phyloP scores from a whole-genome alignment of 108 stramenopile genomes.

The Mayamaea pseudoterrestris region DNA sequence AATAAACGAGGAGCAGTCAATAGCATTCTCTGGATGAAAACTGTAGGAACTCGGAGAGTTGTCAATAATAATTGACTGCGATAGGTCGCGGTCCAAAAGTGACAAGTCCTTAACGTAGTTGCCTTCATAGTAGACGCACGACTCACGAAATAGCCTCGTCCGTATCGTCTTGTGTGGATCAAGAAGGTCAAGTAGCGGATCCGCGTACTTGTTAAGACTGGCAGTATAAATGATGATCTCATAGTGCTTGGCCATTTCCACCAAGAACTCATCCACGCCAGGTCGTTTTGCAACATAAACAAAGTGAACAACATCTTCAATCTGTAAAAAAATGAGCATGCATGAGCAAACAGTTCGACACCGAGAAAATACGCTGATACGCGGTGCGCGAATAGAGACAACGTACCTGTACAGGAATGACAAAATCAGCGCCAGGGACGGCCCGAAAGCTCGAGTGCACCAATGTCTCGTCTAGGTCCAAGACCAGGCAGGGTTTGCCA shows the following conservation, averaged over 20 bases:
- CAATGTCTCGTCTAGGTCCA: constrained; percentile 97
- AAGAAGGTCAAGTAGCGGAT: constrained; percentile 91
- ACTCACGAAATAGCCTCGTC: constrained; percentile 90
- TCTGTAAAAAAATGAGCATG: constrained; percentile 26
- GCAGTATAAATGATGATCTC: constrained; percentile 99
- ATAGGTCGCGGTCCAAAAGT: constrained; percentile 75
- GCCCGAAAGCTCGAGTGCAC: constrained; percentile 97
- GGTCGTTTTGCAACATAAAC: constrained; percentile 97
- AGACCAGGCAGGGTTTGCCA: constrained; percentile 88
- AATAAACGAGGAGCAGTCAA: constrained; percentile 92
- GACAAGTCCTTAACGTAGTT: constrained; percentile 96
- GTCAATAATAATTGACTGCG: constrained; percentile 90
- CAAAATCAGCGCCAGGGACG: constrained; percentile 90
- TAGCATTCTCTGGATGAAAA: constrained; percentile 98
- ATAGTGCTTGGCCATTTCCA: constrained; percentile 88
- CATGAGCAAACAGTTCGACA: not conserved
- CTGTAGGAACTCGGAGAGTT: constrained; percentile 94
- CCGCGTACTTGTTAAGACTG: constrained; percentile 95
- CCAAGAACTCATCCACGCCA: constrained; percentile 91
- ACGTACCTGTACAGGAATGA: constrained; percentile 94
- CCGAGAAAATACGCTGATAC: not conserved
- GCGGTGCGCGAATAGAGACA: too few species aligned
- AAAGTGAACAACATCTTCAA: constrained; percentile 93
- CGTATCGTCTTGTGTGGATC: constrained; percentile 77
- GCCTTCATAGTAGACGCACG: constrained; percentile 94